Percentiles rank a stretch among this genome's conserved stretches.
These are phyloP conservation scores for Solanum raphanifolium DNA, from an alignment of 257 asterid genomes.

Conservation along the genomic window DNA sequence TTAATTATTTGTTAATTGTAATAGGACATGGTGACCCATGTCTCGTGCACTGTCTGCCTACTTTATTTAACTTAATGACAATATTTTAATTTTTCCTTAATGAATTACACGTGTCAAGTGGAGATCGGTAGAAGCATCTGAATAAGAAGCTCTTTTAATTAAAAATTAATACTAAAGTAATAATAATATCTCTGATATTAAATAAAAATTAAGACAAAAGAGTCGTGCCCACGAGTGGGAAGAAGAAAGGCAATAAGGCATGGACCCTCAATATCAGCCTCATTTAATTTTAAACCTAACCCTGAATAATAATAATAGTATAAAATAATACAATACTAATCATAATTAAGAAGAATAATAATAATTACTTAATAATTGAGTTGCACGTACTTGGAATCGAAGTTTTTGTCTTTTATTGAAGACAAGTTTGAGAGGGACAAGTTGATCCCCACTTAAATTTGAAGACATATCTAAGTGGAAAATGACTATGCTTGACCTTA, in stretches of 20 bases:
- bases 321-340: constrained; percentile 8
- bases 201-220: constrained; percentile 22
- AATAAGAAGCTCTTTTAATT: background rate
- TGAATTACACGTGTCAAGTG: background rate
- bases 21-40: constrained; percentile 37
- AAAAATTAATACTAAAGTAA: background rate
- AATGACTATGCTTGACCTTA: background rate
- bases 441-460: constrained; percentile 39
- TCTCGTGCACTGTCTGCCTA: constrained; percentile 9
- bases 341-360: background rate
- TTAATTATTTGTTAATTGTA: background rate
- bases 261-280: constrained; percentile 51
- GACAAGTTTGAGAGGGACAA: constrained; percentile 42
- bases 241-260: constrained; percentile 9
- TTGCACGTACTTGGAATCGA: background rate
- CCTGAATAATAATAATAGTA: background rate
- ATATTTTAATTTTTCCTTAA: background rate
- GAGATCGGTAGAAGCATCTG: background rate
- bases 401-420: constrained; percentile 32
- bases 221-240: constrained; percentile 71
- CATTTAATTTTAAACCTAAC: background rate
- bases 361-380: background rate
- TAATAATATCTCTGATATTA: background rate
- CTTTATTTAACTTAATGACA: background rate
- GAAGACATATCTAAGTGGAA: background rate